Evolutionary conservation across 2,329 filamentous ascomycete genomes (phyloP), one percentile per base, ranked within the genome.

Genomic region (Polychaeton citri): DNA sequence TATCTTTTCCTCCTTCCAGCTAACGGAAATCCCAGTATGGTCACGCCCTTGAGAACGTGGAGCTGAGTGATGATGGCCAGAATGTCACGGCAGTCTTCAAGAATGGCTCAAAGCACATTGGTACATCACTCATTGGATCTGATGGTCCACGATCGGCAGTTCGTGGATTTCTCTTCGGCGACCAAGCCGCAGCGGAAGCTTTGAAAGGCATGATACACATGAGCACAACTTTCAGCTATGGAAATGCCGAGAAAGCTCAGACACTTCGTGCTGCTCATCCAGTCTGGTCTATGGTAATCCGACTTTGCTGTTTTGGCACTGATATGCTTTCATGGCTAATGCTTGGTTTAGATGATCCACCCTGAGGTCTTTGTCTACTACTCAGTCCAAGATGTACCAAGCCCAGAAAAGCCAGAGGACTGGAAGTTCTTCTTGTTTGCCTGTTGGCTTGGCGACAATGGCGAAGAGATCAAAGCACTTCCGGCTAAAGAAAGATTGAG

Each of bases 91-190:
- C 41, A 1, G 33, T 28, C 10, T 50, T 50, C 28, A 19, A 35
- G 12, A 43, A 49, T 30, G 42, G 41, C 12, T 30, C 35, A 2
- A 31, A 35, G 12, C 34, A 37, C 18, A 47, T 24, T 13, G 49
- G 46, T 4, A 42, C 38, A 4, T 34, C 46, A 12, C n/a, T 50
- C 10, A 36, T 49, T 8, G 49, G 49, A 13, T 40, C 37, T 21
- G 49, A 51, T 37, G 49, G 47, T 2, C 33, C 42, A 8, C 40
- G 41, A 9, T 51, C 49, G 4, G 30, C 35, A 2, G 45, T 51
- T 2, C 42, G 49, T n/a, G 26, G 15, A 5, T 34, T 42, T 4
- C 35, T 47, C 6, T 32, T 50, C 19, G 34, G 19, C 13, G 24
- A 28, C 5, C 5, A 15, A 12, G 12, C 24, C 15, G 24, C 12